Evolutionary conservation across 768 basidiomycete genomes (phyloP), one percentile per base, ranked within the genome.

Genomic region (Hygrocybe punicea): DNA sequence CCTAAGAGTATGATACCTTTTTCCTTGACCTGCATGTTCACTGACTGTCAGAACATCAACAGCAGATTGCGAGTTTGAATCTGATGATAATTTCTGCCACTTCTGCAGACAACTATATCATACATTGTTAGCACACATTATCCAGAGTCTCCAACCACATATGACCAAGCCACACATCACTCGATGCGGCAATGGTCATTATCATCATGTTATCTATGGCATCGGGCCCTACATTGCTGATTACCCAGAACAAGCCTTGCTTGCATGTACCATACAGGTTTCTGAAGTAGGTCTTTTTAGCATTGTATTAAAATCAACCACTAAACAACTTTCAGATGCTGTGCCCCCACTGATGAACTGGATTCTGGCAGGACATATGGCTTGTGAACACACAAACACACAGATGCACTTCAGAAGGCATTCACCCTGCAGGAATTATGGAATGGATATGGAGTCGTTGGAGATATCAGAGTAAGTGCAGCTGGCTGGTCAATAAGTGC

Each of bases 1-100:
- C 70, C 72, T 1, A 76, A 76, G 60, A 60, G 73, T 75, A 48
- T 17, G 56, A 63, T 36, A 35, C 56, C 23, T 51, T 25, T 35
- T 55, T 42, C 29, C 29, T 8, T 29, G 29, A 24, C 51, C 39
- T 13, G 25, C 7, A 46, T 6, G 11, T 35, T 53, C 39, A 17
- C n/a, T 47, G n/a, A 13, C 16, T 29, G 16, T 34, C 24, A 16
- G 1, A 13, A 46, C 19, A 4, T 34, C 23, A 44, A 6, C 40
- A 67, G 65, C 65, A 0, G 55, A 52, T 23, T 48, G 56, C 23
- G 52, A 52, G 35, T 59, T 66, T 21, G 51, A 51, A n/a, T 59
- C 62, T 13, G 54, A 50, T 17, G 44, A 58, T 2, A 53, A 40
- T 16, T 71, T 55, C 39, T 58, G 58, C 11, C 51, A 40, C n/a